Percentiles rank a stretch among this genome's conserved stretches.
These are phyloP conservation scores for Aphanomyces invadans DNA, from an alignment of 352 stramenopile species.

Conservation along the genomic window DNA sequence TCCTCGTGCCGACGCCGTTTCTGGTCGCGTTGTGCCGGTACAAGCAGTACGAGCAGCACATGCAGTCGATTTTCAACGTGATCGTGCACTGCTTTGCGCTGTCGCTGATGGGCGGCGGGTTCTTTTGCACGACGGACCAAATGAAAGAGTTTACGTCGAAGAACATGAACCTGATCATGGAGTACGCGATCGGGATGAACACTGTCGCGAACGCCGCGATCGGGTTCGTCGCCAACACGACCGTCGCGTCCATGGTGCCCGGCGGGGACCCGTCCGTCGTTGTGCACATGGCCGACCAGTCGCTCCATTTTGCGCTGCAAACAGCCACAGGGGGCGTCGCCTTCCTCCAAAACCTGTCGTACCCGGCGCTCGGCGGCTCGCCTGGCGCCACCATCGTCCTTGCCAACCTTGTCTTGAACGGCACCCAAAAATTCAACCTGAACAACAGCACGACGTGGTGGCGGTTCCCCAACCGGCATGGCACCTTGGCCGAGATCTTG, in stretches of 20 bases:
- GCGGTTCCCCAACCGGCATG: conserved; percentile 53
- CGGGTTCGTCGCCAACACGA: not conserved
- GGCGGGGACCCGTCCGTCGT: not conserved
- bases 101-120: conserved; percentile 39
- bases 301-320: not conserved
- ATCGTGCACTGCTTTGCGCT: conserved; percentile 65
- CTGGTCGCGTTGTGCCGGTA: conserved; percentile 46
- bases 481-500: conserved; percentile 37
- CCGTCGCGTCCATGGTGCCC: not conserved
- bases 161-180: conserved; percentile 6
- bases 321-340: not conserved
- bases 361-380: not conserved
- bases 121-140: conserved; percentile 31
- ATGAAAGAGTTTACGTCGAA: not conserved
- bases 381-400: not conserved
- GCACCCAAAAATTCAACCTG: conserved; percentile 10
- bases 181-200: not conserved
- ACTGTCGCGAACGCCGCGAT: not conserved
- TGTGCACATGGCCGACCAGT: not conserved
- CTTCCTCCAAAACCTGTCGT: not conserved
- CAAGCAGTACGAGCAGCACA: conserved; percentile 43
- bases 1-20: conserved; percentile 53
- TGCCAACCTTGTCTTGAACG: conserved; percentile 15
- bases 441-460: conserved; percentile 37
- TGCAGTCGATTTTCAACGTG: conserved; percentile 49